A percentile compares a stretch with the other conserved stretches of the same genome.
Conservation (phyloP, 2,329 filamentous ascomycete genomes). For the Dactylonectria estremocensis region DNA sequence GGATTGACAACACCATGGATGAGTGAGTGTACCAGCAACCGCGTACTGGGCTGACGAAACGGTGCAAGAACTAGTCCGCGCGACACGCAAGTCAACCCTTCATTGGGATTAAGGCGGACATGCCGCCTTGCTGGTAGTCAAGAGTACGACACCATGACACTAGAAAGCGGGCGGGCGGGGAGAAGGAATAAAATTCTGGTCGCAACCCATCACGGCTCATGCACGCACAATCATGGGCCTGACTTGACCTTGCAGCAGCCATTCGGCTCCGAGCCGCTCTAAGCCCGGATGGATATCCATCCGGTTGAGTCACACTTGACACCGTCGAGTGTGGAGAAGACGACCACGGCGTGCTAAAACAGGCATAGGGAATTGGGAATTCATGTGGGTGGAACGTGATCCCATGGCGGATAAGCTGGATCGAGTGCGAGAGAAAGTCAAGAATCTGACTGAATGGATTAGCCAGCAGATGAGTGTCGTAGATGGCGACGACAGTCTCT, state of each 20-base stretch:
- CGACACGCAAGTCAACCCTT: slow-evolving; percentile 19
- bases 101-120: slow-evolving; percentile 13
- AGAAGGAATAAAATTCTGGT: neutral
- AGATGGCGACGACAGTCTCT: slow-evolving; percentile 14
- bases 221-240: neutral
- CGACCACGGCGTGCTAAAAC: neutral
- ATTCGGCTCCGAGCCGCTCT: neutral
- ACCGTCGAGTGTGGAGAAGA: slow-evolving; percentile 11
- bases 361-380: neutral
- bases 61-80: neutral
- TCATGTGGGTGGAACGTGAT: slow-evolving; percentile 2
- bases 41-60: slow-evolving; percentile 40
- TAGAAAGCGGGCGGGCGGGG: neutral
- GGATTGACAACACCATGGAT: slow-evolving; percentile 20
- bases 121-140: neutral
- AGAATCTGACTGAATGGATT: slow-evolving; percentile 1
- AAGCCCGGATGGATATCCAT: slow-evolving; percentile 6
- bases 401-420: slow-evolving; percentile 2
- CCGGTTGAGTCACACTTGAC: slow-evolving; percentile 19
- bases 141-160: neutral
- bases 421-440: neutral
- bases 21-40: slow-evolving; percentile 6
- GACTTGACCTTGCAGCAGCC: neutral
- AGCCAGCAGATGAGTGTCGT: neutral
- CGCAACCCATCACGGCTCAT: neutral